Conservation (phyloP, 2,329 filamentous ascomycete species). For the Diaporthe citrichinensis region DNA sequence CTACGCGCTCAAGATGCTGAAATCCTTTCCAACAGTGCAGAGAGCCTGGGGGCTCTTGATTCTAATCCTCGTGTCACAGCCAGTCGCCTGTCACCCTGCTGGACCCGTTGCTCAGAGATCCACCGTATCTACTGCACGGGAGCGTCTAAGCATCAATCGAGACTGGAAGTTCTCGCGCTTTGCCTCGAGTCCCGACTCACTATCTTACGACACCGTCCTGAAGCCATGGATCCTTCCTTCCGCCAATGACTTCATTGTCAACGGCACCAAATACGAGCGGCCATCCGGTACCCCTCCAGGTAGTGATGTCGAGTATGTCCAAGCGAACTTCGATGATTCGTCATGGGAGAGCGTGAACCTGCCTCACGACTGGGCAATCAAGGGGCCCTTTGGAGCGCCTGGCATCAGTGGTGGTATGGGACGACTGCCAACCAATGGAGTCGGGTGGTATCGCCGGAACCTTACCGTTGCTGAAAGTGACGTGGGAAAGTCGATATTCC, state of each 20-base stretch:
- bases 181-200: not conserved
- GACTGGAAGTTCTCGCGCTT: slow-evolving; percentile 14
- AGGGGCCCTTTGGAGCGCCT: slow-evolving; percentile 57
- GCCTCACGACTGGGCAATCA: slow-evolving; percentile 65
- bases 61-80: not conserved
- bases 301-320: slow-evolving; percentile 13
- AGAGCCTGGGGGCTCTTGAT: not conserved
- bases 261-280: slow-evolving; percentile 14
- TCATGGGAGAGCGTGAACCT: slow-evolving; percentile 57
- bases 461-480: slow-evolving; percentile 51
- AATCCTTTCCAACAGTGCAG: not conserved
- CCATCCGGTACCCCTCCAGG: slow-evolving; percentile 22
- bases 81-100: not conserved
- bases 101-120: not conserved
- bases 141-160: not conserved
- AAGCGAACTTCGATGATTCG: slow-evolving; percentile 51
- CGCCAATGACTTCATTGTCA: slow-evolving; percentile 14
- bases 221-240: slow-evolving; percentile 26
- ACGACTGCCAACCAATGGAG: slow-evolving; percentile 62
- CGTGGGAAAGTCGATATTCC: slow-evolving; percentile 55
- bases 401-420: slow-evolving; percentile 56
- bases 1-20: not conserved
- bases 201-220: slow-evolving; percentile 5
- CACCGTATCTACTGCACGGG: not conserved
- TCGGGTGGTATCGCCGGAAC: slow-evolving; percentile 66